Percentiles rank a stretch among this genome's conserved stretches.
Evolutionary conservation across 1,284 basidiomycete genomes (phyloP).

Genomic region (Gomphus sp.): DNA sequence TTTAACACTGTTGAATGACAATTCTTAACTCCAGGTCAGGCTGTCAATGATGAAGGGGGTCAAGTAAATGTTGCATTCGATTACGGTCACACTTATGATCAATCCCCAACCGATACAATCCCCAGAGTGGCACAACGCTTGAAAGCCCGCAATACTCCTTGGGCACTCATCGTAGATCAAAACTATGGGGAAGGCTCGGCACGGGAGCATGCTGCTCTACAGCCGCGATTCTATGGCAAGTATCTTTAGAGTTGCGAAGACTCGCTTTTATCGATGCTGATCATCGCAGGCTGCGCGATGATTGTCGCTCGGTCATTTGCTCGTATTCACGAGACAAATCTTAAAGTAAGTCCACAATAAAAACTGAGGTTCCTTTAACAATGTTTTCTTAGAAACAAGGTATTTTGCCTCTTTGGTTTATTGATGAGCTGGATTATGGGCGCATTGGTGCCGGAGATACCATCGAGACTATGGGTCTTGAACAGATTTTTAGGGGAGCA

Average conservation of each 20-base stretch:
- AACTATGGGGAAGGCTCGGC: constrained; percentile 98
- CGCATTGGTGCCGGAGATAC: constrained; percentile 76
- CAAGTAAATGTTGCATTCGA: constrained; percentile 88
- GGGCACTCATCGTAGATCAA: constrained; percentile 93
- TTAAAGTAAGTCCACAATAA: constrained; percentile 55
- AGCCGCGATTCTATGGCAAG: constrained; percentile 90
- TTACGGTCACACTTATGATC: constrained; percentile 36
- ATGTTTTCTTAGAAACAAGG: constrained; percentile 74
- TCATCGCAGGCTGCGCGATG: constrained; percentile 57
- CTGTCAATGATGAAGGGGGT: constrained; percentile 88
- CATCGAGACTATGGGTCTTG: constrained; percentile 43
- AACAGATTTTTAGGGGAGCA: constrained; percentile 28
- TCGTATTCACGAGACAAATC: constrained; percentile 96
- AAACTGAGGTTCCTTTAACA: neutral
- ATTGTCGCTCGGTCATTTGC: constrained; percentile 92
- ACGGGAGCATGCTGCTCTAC: constrained; percentile 96
- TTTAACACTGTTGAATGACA: neutral
- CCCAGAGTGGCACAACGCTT: constrained; percentile 84
- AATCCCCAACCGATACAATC: constrained; percentile 68
- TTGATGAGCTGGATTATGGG: constrained; percentile 76
- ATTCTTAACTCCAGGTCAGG: constrained; percentile 28
- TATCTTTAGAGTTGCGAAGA: constrained; percentile 3
- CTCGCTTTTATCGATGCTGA: neutral
- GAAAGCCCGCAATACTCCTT: constrained; percentile 74
- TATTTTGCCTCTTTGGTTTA: constrained; percentile 85